A percentile compares a stretch with the other conserved stretches of the same genome.
These are phyloP conservation scores for Sabuloglossum arenarium DNA, from an alignment of 495 filamentous ascomycete species.

Conservation along the genomic window DNA sequence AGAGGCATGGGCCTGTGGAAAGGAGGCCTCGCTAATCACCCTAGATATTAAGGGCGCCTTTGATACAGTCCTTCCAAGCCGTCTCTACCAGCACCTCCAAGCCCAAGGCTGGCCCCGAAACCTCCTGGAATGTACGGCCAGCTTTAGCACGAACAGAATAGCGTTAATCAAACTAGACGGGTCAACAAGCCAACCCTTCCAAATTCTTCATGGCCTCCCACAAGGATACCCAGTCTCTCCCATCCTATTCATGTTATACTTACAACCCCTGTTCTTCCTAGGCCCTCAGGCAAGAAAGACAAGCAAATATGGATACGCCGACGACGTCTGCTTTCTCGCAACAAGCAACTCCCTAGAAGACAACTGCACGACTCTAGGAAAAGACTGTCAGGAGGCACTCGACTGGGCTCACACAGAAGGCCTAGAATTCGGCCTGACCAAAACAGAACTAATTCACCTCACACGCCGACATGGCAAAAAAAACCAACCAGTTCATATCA, in stretches of 20 bases:
- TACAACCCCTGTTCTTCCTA: background rate
- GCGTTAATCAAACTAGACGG: background rate
- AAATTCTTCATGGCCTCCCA: background rate
- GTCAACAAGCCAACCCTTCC: background rate
- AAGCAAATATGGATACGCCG: background rate
- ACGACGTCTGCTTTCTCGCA: background rate
- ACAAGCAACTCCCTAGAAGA: background rate
- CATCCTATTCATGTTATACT: slow-evolving; percentile 1
- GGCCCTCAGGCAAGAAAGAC: background rate
- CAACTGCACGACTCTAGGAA: background rate
- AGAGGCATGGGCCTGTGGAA: background rate
- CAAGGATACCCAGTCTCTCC: slow-evolving; percentile 1
- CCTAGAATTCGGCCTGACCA: background rate
- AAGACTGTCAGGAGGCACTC: background rate
- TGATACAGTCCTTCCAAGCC: background rate
- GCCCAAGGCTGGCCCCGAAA: background rate
- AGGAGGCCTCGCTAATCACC: background rate
- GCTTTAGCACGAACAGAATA: background rate
- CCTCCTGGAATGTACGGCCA: background rate
- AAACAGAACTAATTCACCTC: slow-evolving; percentile 1
- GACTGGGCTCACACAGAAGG: background rate
- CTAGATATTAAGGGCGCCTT: background rate
- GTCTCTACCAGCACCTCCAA: background rate
- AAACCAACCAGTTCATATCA: background rate
- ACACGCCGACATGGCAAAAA: background rate